Conservation (phyloP, 2,329 filamentous ascomycete species). For the Xylariaceae sp. region DNA sequence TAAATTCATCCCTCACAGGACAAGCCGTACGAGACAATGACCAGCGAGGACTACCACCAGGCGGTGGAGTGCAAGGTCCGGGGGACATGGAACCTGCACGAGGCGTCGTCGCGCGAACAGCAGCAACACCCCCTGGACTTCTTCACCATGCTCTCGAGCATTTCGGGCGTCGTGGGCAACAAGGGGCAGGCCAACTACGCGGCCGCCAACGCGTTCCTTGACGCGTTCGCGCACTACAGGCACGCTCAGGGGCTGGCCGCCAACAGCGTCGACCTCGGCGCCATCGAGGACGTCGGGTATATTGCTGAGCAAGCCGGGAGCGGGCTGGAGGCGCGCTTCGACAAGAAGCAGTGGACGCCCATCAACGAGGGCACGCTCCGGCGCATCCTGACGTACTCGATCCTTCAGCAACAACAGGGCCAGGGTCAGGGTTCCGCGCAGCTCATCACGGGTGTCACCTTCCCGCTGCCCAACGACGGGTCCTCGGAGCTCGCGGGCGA, state of each 20-base stretch:
- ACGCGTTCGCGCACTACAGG: constrained; percentile 35
- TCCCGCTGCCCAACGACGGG: not conserved
- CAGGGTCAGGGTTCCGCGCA: constrained; percentile 13
- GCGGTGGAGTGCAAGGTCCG: constrained; percentile 31
- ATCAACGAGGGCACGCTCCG: constrained; percentile 22
- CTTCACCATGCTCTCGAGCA: constrained; percentile 33
- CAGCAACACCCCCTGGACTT: constrained; percentile 29
- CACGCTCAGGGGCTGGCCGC: constrained; percentile 30
- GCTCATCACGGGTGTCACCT: constrained; percentile 4
- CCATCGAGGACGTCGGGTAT: constrained; percentile 31
- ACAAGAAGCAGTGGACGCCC: constrained; percentile 8
- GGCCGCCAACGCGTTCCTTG: constrained; percentile 37
- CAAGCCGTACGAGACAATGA: constrained; percentile 28
- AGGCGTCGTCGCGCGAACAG: constrained; percentile 13
- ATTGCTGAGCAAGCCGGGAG: constrained; percentile 21
- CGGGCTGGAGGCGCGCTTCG: constrained; percentile 7
- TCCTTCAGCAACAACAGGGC: constrained; percentile 16
- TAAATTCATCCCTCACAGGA: too few species aligned
- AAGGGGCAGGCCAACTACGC: constrained; percentile 37
- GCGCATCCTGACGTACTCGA: constrained; percentile 18
- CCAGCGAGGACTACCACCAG: constrained; percentile 25
- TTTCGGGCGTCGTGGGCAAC: constrained; percentile 32
- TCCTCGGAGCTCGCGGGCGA: too few species aligned
- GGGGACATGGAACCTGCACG: constrained; percentile 37
- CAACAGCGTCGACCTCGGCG: constrained; percentile 35